Evolutionary conservation across 2,329 filamentous ascomycete genomes (phyloP), one percentile per base, ranked within the genome.

Genomic region (Phaeosphaeria sp.): DNA sequence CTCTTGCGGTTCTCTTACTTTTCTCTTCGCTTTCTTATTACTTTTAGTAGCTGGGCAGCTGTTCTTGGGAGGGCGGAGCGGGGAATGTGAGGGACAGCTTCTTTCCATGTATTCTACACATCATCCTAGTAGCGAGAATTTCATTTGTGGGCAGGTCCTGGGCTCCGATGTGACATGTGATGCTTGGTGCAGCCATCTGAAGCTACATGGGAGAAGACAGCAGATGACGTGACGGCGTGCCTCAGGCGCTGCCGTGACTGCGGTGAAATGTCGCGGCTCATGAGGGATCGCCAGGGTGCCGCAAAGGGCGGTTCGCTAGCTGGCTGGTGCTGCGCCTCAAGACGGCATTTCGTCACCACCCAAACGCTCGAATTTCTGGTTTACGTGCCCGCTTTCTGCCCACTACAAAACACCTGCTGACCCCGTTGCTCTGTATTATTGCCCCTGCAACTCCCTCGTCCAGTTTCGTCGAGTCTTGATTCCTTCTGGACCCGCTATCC

Each of bases 51-150:
- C 67, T 57, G 68, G 64, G 68, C 68, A 75, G 73, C 66, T 67
- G 70, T 66, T 69, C 63, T 71, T 66, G 63, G 61, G 60, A 63
- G 57, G 66, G 67, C 63, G 70, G 69, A 60, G 72, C 63, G 68
- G 64, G 63, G 67, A 66, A 66, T 66, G 67, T 57, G 46, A 22
- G 58, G 66, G 66, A 65, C 59, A 59, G 71, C 67, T 76, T 75
- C 68, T 66, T 71, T 72, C 72, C 68, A 70, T 77, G 75, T 78
- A 78, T 76, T 77, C 69, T 77, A 78, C 74, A 75, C 61, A 74
- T 68, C 64, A 76, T 72, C 69, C 65, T 73, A 76, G 69, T 72
- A 76, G 72, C 65, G 65, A 36, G 30, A 76, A 77, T 78, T 74
- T 78, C 76, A 60, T 78, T 76, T 76, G 74, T 68, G 56, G 56